These are phyloP conservation scores for Discostella stelligeroides DNA, from an alignment of 108 stramenopile genomes.

Conservation along the genomic window DNA sequence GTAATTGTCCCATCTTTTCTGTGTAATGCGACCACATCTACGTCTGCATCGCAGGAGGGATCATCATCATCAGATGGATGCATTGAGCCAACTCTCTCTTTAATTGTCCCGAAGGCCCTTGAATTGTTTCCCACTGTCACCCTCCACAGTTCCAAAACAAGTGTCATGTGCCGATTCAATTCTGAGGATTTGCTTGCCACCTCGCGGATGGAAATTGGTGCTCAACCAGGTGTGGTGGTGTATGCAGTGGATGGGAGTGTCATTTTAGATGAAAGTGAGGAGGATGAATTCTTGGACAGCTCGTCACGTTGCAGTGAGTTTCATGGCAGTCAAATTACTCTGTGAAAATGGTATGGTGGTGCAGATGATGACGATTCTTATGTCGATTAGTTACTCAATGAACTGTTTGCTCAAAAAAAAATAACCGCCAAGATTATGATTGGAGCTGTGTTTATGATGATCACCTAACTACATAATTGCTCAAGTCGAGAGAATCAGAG, in stretches of 20 bases:
- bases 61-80: constrained; percentile 19
- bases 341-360: no score
- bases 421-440: no score
- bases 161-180: constrained; percentile 90
- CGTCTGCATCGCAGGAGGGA: constrained; percentile 9
- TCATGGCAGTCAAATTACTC: background rate
- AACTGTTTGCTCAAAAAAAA: no score
- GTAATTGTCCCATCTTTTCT: constrained; percentile 40
- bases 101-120: constrained; percentile 84
- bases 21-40: background rate
- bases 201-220: constrained; percentile 79
- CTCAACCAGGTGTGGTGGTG: constrained; percentile 74
- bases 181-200: constrained; percentile 82
- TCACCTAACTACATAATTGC: no score
- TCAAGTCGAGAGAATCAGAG: no score
- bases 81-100: constrained; percentile 51
- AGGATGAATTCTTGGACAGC: constrained; percentile 26
- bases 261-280: constrained; percentile 54
- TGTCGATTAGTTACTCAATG: no score
- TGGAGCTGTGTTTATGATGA: no score
- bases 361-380: no score
- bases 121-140: constrained; percentile 94
- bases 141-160: constrained; percentile 83
- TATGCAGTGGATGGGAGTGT: constrained; percentile 94
- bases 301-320: constrained; percentile 3